phyloP scores from a whole-genome alignment of 2,329 filamentous ascomycete species.

The Cercospora sp. region DNA sequence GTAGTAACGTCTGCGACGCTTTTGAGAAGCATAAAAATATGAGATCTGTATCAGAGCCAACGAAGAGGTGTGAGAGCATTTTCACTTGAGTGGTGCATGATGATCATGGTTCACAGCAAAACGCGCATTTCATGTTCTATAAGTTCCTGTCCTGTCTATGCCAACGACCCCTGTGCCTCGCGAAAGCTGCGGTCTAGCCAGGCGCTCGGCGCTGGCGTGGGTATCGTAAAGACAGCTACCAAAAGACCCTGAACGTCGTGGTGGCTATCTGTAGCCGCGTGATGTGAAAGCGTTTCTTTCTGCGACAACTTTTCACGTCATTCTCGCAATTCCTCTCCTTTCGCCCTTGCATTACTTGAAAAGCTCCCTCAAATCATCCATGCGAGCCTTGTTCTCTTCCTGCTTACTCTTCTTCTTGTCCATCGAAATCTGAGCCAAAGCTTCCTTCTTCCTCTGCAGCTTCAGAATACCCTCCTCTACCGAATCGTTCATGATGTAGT shows the following conservation, averaged over 20 bases:
- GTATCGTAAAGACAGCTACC: background rate
- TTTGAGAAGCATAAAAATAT: background rate
- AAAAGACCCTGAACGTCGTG: background rate
- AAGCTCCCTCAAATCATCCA: constrained; percentile 61
- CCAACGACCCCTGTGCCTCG: background rate
- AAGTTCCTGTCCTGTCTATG: background rate
- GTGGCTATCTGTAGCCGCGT: background rate
- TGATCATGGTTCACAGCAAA: background rate
- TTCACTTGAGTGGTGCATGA: background rate
- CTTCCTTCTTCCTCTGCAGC: constrained; percentile 89
- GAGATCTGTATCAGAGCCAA: background rate
- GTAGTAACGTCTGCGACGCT: constrained; percentile 6
- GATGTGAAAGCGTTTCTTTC: background rate
- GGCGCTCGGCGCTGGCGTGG: background rate
- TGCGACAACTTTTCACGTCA: background rate
- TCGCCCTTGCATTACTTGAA: constrained; percentile 45
- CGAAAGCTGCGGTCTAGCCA: background rate
- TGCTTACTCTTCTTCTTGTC: constrained; percentile 58
- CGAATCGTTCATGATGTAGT: constrained; percentile 85
- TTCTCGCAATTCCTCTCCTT: background rate
- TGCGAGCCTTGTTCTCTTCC: constrained; percentile 64
- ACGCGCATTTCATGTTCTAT: background rate
- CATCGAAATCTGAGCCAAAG: constrained; percentile 84
- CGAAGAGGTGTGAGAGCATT: background rate
- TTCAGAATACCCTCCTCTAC: constrained; percentile 94